phyloP scores from a whole-genome alignment of 768 basidiomycete genomes.

The Auriscalpium orientale region DNA sequence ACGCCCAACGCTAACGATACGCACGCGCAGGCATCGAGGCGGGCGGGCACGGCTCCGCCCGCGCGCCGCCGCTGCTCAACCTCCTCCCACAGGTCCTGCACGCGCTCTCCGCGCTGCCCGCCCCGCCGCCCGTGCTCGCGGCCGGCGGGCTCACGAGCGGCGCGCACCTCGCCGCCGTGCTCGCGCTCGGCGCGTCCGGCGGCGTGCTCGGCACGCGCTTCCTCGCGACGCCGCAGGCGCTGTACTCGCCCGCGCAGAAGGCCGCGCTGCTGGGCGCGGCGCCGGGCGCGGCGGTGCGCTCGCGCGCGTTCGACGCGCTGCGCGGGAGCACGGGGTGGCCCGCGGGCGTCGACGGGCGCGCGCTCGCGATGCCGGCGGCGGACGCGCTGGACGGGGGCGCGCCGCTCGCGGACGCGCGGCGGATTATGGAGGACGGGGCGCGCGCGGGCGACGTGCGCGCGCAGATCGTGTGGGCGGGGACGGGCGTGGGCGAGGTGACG shows the following conservation, averaged over 20 bases:
- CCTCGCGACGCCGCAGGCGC: conserved; percentile 56
- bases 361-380: conserved; percentile 28
- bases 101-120: conserved; percentile 27
- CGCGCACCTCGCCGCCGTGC: conserved; percentile 52
- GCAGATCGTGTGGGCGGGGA: conserved; percentile 28
- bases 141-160: conserved; percentile 71
- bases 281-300: conserved; percentile 22
- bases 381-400: conserved; percentile 6
- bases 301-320: conserved; percentile 26
- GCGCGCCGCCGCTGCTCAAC: conserved; percentile 52
- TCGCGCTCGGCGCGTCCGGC: conserved; percentile 62
- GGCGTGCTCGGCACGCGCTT: conserved; percentile 72
- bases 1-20: not conserved
- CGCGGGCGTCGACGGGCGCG: conserved; percentile 33
- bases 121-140: conserved; percentile 51
- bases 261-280: conserved; percentile 22
- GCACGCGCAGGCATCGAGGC: conserved; percentile 57
- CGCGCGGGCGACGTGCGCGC: conserved; percentile 19
- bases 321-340: conserved; percentile 27
- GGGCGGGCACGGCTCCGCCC: conserved; percentile 63
- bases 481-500: conserved; percentile 23
- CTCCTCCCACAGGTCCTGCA: conserved; percentile 50
- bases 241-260: conserved; percentile 27
- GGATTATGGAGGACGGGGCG: conserved; percentile 17
- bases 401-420: conserved; percentile 1